phyloP scores from a whole-genome alignment of 805 yeast species.

The Suhomyces pyralidae region DNA sequence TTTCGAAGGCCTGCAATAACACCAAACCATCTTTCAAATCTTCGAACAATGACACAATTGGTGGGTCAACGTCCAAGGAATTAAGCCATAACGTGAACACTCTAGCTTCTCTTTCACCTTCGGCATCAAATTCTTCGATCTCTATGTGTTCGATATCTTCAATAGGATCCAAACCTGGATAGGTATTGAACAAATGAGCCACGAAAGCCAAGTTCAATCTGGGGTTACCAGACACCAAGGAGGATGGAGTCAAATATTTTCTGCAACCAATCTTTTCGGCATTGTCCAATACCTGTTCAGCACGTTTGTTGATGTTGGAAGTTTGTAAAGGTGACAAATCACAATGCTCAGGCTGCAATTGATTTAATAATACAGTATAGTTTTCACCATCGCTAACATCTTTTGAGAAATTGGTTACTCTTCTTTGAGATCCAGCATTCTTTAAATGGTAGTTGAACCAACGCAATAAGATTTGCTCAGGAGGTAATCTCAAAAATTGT shows the following conservation, averaged over 20 bases:
- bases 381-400: conserved; percentile 95
- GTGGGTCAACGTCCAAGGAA: conserved; percentile 93
- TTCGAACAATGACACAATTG: conserved; percentile 86
- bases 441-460: conserved; percentile 97
- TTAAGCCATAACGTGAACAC: conserved; percentile 97
- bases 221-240: conserved; percentile 94
- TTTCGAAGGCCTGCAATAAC: conserved; percentile 88
- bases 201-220: conserved; percentile 95
- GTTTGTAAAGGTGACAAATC: conserved; percentile 82
- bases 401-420: conserved; percentile 79
- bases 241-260: conserved; percentile 89
- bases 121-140: conserved; percentile 97
- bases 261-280: conserved; percentile 92
- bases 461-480: conserved; percentile 92
- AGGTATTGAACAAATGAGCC: conserved; percentile 93
- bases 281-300: conserved; percentile 78
- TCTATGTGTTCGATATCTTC: conserved; percentile 89
- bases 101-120: conserved; percentile 98
- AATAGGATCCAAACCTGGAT: conserved; percentile 94
- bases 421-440: conserved; percentile 85
- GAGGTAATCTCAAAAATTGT: conserved; percentile 93
- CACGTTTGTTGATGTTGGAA: conserved; percentile 69
- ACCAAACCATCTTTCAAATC: conserved; percentile 92
- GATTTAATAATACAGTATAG: conserved; percentile 85
- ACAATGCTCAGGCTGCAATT: conserved; percentile 80